Percentiles rank a stretch among this genome's conserved stretches.
phyloP scores from a whole-genome alignment of 2,329 filamentous ascomycete genomes.

The Beauveria sp. region DNA sequence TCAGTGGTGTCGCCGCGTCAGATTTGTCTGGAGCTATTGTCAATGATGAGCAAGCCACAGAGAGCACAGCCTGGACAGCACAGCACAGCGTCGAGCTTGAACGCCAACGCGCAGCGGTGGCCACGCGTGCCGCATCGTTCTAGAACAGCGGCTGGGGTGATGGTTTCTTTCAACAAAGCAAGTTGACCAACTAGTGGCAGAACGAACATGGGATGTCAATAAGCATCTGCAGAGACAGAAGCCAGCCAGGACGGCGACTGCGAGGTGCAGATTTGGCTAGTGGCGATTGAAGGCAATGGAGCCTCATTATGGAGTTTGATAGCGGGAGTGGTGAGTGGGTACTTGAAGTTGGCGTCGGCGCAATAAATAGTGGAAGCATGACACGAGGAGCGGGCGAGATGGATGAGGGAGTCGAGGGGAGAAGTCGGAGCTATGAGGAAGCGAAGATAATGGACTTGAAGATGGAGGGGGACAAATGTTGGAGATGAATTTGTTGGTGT shows the following conservation, averaged over 20 bases:
- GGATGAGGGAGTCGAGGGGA: background rate
- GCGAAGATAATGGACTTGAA: background rate
- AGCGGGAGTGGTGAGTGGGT: background rate
- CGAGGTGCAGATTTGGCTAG: background rate
- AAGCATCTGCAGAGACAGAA: background rate
- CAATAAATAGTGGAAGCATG: background rate
- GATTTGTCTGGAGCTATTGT: background rate
- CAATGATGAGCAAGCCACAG: background rate
- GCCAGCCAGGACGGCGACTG: background rate
- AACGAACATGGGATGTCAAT: slow-evolving; percentile 2
- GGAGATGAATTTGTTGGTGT: background rate
- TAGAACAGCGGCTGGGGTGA: too few relatives aligned
- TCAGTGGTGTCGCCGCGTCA: background rate
- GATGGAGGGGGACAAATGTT: background rate
- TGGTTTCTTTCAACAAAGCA: too few relatives aligned
- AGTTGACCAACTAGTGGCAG: background rate
- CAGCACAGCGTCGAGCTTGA: background rate
- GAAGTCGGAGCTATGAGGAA: background rate
- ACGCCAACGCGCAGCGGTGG: background rate
- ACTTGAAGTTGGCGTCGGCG: background rate
- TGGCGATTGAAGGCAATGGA: background rate
- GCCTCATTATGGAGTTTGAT: background rate
- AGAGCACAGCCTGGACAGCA: too few relatives aligned
- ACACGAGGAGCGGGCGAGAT: background rate
- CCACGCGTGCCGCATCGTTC: background rate